A percentile compares a stretch with the other conserved stretches of the same genome.
Evolutionary conservation across 2,329 filamentous ascomycete genomes (phyloP).

Genomic region (Pestalotiopsis sp.): DNA sequence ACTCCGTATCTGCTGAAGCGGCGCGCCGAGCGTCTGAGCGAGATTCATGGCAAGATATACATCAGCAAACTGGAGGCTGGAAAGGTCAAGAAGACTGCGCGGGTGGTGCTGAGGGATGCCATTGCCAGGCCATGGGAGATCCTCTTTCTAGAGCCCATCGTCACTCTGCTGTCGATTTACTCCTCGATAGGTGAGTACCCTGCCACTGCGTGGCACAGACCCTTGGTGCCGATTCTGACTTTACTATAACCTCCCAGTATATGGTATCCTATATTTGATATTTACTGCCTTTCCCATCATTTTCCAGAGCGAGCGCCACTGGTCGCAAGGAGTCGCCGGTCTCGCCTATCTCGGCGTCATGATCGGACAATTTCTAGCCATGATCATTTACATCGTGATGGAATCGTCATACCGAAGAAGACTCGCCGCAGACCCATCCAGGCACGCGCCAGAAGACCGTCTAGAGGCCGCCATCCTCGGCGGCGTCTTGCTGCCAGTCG

Average conservation of each 20-base stretch:
- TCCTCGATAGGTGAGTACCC: constrained; percentile 48
- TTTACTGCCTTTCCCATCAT: constrained; percentile 64
- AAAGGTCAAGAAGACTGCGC: constrained; percentile 37
- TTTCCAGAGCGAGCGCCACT: constrained; percentile 58
- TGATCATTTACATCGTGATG: constrained; percentile 53
- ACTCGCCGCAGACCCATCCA: constrained; percentile 47
- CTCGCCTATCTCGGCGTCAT: constrained; percentile 68
- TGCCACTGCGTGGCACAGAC: background rate
- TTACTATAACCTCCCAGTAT: constrained; percentile 29
- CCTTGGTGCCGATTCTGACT: background rate
- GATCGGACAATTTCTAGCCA: constrained; percentile 61
- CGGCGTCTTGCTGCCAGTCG: constrained; percentile 58
- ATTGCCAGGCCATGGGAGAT: constrained; percentile 66
- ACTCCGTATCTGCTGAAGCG: constrained; percentile 54
- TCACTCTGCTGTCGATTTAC: constrained; percentile 64
- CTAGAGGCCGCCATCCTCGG: constrained; percentile 62
- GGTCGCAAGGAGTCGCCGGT: constrained; percentile 58
- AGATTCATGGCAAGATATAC: constrained; percentile 55
- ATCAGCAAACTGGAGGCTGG: constrained; percentile 46
- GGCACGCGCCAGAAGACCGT: constrained; percentile 60
- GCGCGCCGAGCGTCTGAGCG: constrained; percentile 49
- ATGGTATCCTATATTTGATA: constrained; percentile 56
- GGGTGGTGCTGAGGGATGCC: constrained; percentile 53
- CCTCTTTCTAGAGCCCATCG: constrained; percentile 70
- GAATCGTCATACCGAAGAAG: constrained; percentile 51